These are phyloP conservation scores for Luffa acutangula DNA, from an alignment of 306 rosid genomes.

Conservation along the genomic window DNA sequence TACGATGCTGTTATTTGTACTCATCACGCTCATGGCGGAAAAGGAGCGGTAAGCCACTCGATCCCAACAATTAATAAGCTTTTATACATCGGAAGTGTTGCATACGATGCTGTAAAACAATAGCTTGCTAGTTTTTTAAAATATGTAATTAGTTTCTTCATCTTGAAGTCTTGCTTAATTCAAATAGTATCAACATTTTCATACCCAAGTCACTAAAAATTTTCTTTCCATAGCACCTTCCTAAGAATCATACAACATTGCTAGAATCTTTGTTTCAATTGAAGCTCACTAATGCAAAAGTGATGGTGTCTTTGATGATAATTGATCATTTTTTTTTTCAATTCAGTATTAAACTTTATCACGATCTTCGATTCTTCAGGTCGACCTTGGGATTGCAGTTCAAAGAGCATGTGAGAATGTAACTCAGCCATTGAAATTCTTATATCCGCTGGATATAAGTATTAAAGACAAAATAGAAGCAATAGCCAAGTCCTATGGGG, in stretches of 20 bases:
- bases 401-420: conserved; percentile 84
- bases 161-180: neutral
- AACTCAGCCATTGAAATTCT: conserved; percentile 58
- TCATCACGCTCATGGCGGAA: conserved; percentile 98
- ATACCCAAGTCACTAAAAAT: neutral
- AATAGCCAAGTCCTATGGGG: conserved; percentile 92
- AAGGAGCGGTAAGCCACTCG: conserved; percentile 69
- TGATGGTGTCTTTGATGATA: neutral
- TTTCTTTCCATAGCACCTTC: neutral
- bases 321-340: neutral
- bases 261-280: neutral
- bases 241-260: neutral
- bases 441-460: conserved; percentile 63
- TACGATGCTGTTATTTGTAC: conserved; percentile 78
- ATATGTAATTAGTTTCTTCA: neutral
- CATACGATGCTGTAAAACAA: neutral
- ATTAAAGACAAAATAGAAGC: conserved; percentile 90
- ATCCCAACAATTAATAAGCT: neutral
- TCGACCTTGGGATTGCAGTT: conserved; percentile 83
- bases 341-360: neutral
- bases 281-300: neutral
- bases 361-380: conserved; percentile 34
- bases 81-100: neutral
- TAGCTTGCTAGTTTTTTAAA: neutral
- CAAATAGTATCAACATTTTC: neutral